These are phyloP conservation scores for Haplosporangium sp. DNA, from an alignment of 371 early-diverging fungal genomes.

Conservation along the genomic window DNA sequence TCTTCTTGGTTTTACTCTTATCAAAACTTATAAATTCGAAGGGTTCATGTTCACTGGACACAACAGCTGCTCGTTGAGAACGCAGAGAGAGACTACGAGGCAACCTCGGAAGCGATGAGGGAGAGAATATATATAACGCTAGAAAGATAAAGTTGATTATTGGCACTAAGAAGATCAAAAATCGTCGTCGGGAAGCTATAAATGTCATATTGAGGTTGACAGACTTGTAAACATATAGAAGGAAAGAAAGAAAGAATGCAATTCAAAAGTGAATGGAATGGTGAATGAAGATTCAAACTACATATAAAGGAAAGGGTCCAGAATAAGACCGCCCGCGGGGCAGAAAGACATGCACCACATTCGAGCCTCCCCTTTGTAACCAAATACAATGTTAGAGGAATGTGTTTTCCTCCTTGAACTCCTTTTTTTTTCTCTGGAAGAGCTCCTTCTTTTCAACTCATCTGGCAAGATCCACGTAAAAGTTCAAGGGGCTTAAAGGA, in stretches of 20 bases:
- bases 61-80: background rate
- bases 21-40: constrained; percentile 21
- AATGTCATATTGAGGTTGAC: constrained; percentile 11
- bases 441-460: background rate
- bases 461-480: background rate
- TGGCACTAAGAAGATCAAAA: constrained; percentile 38
- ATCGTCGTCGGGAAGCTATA: constrained; percentile 19
- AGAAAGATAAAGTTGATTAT: constrained; percentile 44
- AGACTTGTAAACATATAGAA: background rate
- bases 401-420: background rate
- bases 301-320: background rate
- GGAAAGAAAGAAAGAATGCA: constrained; percentile 3
- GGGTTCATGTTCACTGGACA: background rate
- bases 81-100: constrained; percentile 6
- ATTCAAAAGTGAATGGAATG: constrained; percentile 4
- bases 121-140: constrained; percentile 35
- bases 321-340: background rate
- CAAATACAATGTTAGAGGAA: background rate
- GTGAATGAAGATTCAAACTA: background rate
- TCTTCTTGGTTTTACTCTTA: background rate
- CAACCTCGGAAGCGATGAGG: constrained; percentile 35
- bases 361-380: background rate
- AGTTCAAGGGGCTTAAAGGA: no score
- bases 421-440: background rate
- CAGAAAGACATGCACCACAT: background rate